Conservation (phyloP, 148 eudicot genomes). For the Amaranthus palmeri region DNA sequence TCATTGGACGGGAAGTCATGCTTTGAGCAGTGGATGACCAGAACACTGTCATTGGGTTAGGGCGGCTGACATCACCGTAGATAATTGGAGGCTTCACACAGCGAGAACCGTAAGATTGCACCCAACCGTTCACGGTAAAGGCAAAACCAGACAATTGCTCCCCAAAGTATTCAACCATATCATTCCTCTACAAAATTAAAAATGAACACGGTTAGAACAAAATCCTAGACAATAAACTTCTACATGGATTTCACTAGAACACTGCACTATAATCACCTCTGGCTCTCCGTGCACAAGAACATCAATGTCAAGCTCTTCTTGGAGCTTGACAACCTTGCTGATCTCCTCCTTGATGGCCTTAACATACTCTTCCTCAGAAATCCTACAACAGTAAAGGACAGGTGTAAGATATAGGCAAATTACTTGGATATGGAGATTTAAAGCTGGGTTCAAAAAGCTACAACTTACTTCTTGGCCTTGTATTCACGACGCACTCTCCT, state of each 20-base stretch:
- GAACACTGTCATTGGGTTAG: conserved; percentile 91
- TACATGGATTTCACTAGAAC: neutral
- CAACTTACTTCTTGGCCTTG: conserved; percentile 82
- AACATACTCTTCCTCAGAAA: conserved; percentile 75
- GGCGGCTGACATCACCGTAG: conserved; percentile 97
- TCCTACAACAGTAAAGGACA: conserved; percentile 33
- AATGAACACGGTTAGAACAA: conserved; percentile 16
- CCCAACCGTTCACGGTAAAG: conserved; percentile 88
- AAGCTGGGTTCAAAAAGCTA: neutral
- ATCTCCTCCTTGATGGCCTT: conserved; percentile 83
- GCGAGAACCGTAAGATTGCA: conserved; percentile 92
- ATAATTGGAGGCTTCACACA: conserved; percentile 97
- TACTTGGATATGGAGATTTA: neutral
- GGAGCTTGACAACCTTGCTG: conserved; percentile 81
- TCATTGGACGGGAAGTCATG: conserved; percentile 97
- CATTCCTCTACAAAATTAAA: conserved; percentile 55
- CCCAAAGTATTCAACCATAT: conserved; percentile 96
- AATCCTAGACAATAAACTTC: neutral
- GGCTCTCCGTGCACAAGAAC: conserved; percentile 97
- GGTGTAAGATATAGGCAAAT: neutral
- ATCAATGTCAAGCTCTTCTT: conserved; percentile 90
- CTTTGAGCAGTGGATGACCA: conserved; percentile 89
- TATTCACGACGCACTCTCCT: conserved; percentile 94
- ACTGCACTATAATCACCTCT: conserved; percentile 41
- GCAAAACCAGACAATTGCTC: conserved; percentile 96